Evolutionary conservation across 805 yeast genomes (phyloP).

Genomic region (Cyberlindnera mississippiensis): DNA sequence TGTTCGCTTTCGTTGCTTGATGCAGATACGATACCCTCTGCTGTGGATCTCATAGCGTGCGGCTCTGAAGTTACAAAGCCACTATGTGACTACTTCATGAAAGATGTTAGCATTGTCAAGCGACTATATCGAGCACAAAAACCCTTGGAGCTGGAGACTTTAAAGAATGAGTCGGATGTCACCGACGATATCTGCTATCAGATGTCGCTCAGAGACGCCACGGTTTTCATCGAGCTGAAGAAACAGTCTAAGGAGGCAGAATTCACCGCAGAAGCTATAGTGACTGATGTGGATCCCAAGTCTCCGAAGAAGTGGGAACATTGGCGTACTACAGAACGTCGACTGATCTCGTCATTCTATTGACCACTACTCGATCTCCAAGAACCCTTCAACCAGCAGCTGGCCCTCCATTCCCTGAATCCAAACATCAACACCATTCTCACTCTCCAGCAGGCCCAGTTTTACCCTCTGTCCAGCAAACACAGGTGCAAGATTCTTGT

Average conservation of each 20-base stretch:
- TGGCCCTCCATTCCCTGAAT: constrained; percentile 16
- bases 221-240: constrained; percentile 31
- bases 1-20: constrained; percentile 43
- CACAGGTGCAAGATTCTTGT: constrained; percentile 41
- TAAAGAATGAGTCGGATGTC: constrained; percentile 11
- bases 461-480: constrained; percentile 33
- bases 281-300: constrained; percentile 55
- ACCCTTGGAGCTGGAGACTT: constrained; percentile 1
- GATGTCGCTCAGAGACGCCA: constrained; percentile 38
- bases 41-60: constrained; percentile 1
- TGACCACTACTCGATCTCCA: neutral
- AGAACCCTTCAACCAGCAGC: constrained; percentile 11
- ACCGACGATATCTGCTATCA: constrained; percentile 24
- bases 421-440: constrained; percentile 18
- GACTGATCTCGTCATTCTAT: constrained; percentile 10
- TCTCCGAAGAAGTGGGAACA: constrained; percentile 41
- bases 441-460: constrained; percentile 16
- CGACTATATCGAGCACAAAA: constrained; percentile 25
- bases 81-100: constrained; percentile 23
- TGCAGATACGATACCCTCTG: neutral
- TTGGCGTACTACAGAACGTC: constrained; percentile 43
- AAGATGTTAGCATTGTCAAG: constrained; percentile 21
- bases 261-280: constrained; percentile 3
- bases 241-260: neutral
- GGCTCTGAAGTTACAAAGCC: neutral